Percentiles rank a stretch among this genome's conserved stretches.
Conservation (phyloP, 768 basidiomycete genomes). For the Leccinum olivaceopallidum region DNA sequence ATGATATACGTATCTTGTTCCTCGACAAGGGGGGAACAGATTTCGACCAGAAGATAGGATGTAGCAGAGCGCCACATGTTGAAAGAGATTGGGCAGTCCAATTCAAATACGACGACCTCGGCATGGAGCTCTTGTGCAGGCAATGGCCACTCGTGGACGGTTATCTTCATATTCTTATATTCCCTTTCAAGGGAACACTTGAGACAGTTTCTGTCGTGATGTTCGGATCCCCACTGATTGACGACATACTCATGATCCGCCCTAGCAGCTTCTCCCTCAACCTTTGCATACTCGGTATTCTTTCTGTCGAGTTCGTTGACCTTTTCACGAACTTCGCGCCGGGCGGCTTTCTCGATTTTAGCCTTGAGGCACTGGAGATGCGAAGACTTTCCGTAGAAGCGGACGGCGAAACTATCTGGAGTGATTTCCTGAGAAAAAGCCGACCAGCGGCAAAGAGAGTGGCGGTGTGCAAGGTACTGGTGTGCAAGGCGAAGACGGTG, state of each 20-base stretch:
- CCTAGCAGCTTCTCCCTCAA: background rate
- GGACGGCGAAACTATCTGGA: slow-evolving; percentile 31
- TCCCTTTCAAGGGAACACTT: background rate
- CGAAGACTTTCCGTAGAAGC: slow-evolving; percentile 32
- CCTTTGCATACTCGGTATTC: background rate
- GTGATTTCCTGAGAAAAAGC: slow-evolving; percentile 29
- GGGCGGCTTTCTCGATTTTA: slow-evolving; percentile 24
- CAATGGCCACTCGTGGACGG: slow-evolving; percentile 32
- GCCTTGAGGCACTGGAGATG: slow-evolving; percentile 26
- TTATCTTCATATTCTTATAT: background rate
- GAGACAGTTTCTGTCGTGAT: background rate
- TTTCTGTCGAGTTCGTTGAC: background rate
- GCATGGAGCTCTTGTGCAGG: slow-evolving; percentile 28
- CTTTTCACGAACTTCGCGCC: background rate
- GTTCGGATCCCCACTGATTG: background rate
- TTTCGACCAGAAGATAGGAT: slow-evolving; percentile 37
- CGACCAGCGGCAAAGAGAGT: slow-evolving; percentile 22
- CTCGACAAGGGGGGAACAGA: slow-evolving; percentile 25
- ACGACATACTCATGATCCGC: background rate
- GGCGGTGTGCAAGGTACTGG: slow-evolving; percentile 34
- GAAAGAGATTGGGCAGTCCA: slow-evolving; percentile 40
- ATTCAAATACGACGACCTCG: slow-evolving; percentile 42
- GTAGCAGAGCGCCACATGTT: slow-evolving; percentile 46
- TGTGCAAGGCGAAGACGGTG: slow-evolving; percentile 28
- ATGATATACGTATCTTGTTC: slow-evolving; percentile 10